Base-by-base conservation (phyloP, 345 rosid species). In the Odontarrhena argentea region DNA sequence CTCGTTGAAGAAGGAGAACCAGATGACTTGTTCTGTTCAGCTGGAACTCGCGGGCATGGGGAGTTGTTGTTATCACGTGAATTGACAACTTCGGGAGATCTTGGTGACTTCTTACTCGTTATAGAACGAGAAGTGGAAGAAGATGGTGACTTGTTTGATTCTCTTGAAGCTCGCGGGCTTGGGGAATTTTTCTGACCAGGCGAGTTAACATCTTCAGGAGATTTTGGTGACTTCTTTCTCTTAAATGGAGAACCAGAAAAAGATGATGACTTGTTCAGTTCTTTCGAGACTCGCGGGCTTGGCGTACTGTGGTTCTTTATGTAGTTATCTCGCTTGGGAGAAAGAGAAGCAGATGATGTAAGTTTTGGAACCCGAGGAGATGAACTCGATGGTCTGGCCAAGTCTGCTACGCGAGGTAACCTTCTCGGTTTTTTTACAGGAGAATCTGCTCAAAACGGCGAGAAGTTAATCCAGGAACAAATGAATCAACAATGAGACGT, bases 371-470 rank as follows among this genome's bases (percentile, higher is more conserved):
- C 49, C 43, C 25, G 28, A 54, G 51, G 32, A 26, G 75, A 63
- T 2, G 69, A 55, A 51, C 44, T 63, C 8, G 69, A 47, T 18
- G 34, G 50, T 63, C 40, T 55, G 51, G 51, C 51, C 2, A 55
- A 14, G n/a, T 41, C 51, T 55, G 65, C 71, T 42, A 72, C 71
- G 3, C 66, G 66, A 57, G 69, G 69, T 15, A 70, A 8, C 55
- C 34, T 55, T 49, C 65, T 72, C 6, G 60, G 60, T 44, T 50
- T 72, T 18, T 65, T 65, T 2, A 51, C 60, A 47, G 54, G 25
- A 49, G 70, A 65, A 65, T 50, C 70, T 72, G 54, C 56, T 24
- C 9, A 22, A 57, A 56, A 37, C 10, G 24, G 22, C 10, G 56
- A 56, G 42, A 50, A 12, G 15, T 57, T 34, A 57, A 42, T 48